A percentile compares a stretch with the other conserved stretches of the same genome.
Evolutionary conservation across 2,329 filamentous ascomycete genomes (phyloP).

Genomic region (Neonectria coccinea): DNA sequence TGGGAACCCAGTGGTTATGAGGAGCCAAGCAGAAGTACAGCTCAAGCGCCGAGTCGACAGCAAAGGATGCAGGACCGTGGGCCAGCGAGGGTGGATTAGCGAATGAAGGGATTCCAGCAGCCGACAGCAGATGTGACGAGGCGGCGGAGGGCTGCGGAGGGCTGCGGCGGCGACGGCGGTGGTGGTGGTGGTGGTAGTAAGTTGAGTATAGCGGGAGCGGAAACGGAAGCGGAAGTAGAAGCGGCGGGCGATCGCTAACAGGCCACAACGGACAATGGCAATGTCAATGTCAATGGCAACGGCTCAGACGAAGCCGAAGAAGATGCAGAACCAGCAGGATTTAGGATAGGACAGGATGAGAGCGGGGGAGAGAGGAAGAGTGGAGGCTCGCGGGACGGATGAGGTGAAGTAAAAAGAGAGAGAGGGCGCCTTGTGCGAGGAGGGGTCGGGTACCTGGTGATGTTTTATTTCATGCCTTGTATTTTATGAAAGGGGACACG

Average conservation of each 20-base stretch:
- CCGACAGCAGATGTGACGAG: slow-evolving; percentile 46
- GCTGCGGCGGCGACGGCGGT: slow-evolving; percentile 34
- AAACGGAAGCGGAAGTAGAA: slow-evolving; percentile 3
- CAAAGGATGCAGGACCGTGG: slow-evolving; percentile 45
- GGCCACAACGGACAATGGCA: background rate
- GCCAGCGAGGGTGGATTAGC: slow-evolving; percentile 40
- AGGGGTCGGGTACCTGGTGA: slow-evolving; percentile 46
- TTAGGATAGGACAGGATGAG: background rate
- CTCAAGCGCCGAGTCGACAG: slow-evolving; percentile 44
- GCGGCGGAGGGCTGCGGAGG: slow-evolving; percentile 32
- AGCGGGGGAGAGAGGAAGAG: slow-evolving; percentile 11
- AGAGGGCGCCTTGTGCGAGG: slow-evolving; percentile 37
- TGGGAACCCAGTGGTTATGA: slow-evolving; percentile 24
- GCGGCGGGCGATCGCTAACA: background rate
- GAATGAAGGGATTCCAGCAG: slow-evolving; percentile 46
- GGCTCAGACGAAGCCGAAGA: slow-evolving; percentile 3
- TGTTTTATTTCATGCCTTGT: slow-evolving; percentile 48
- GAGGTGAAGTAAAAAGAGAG: slow-evolving; percentile 31
- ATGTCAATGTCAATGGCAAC: background rate
- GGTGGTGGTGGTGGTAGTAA: slow-evolving; percentile 34
- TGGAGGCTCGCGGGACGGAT: slow-evolving; percentile 28
- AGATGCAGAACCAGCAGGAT: slow-evolving; percentile 14
- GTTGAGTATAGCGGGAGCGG: slow-evolving; percentile 3
- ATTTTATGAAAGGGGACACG: slow-evolving; percentile 49
- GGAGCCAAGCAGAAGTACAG: slow-evolving; percentile 33